Evolutionary conservation across 805 yeast genomes (phyloP), one percentile per base, ranked within the genome.

Genomic region (Candida quercuum): DNA sequence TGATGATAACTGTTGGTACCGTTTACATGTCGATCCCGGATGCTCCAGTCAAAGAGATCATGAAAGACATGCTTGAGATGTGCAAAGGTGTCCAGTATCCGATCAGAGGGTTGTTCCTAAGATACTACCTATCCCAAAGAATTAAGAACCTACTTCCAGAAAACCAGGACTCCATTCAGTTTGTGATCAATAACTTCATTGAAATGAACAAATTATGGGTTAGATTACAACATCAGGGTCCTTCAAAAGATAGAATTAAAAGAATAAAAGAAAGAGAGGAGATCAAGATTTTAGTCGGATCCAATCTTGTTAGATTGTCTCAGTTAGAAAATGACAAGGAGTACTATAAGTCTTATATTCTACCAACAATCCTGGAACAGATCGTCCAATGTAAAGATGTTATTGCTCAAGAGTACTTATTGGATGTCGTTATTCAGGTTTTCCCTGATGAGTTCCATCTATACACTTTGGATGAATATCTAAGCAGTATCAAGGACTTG

Each of bases 131-230:
- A 27, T 78, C 88, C 4, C 98, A 91, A 57, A 68, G 89, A 48
- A 82, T 86, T 13, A 83, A 88, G 46, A 55, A 50, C 34, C 46
- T 64, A 17, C 42, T 67, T n/a, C 64, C 67, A 5, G 47, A 53
- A 17, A 46, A 81, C 34, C 65, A 72, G 33, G 88, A 82, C 45
- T 78, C 89, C 3, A 82, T 87, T 29, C 78, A 80, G 40, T 91
- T 89, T 54, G 74, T 89, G 25, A 71, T 86, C 36, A 76, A 86
- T 15, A 93, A 93, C 58, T 93, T 93, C 58, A 79, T 91, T 40
- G 99, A 93, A 59, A 93, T 93, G 99, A 93, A 93, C 66, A 93
- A 93, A 60, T 69, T 93, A 33, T 93, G 99, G 99, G 98, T 93
- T 4, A 74, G 99, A 36, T 67, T 89, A 47, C 98, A 91, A 62